A percentile compares a stretch with the other conserved stretches of the same genome.
phyloP scores from a whole-genome alignment of 1,139 yeast genomes.

The Komagataea norvegica region DNA sequence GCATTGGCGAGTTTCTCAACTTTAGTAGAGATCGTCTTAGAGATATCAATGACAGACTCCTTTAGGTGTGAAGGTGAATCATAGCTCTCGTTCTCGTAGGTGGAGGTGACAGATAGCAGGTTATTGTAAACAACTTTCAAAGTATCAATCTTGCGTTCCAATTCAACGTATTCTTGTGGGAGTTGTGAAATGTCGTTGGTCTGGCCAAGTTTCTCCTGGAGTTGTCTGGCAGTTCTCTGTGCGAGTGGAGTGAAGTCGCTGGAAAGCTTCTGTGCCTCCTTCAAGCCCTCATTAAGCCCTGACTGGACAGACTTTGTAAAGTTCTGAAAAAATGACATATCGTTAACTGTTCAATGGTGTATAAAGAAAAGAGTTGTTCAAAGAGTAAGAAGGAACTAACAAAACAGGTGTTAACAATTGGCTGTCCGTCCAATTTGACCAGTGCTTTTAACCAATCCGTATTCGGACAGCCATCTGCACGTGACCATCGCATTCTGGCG shows the following conservation, averaged over 20 bases:
- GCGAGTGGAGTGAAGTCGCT: slow-evolving; percentile 42
- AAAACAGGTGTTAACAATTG: too few species aligned
- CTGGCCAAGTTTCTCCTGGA: slow-evolving; percentile 77
- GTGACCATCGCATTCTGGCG: too few species aligned
- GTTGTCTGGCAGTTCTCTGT: slow-evolving; percentile 72
- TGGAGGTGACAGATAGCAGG: slow-evolving; percentile 64
- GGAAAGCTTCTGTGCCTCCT: slow-evolving; percentile 26
- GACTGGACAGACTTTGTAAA: slow-evolving; percentile 24
- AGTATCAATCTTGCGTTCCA: slow-evolving; percentile 72
- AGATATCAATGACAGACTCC: slow-evolving; percentile 72
- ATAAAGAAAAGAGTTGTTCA: too few species aligned
- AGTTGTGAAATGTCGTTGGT: slow-evolving; percentile 76
- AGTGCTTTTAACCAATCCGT: too few species aligned
- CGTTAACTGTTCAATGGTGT: slow-evolving; percentile 1
- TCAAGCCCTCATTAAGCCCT: slow-evolving; percentile 24
- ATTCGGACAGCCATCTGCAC: too few species aligned
- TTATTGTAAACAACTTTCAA: slow-evolving; percentile 69
- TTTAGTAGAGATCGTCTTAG: slow-evolving; percentile 61
- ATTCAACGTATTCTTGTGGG: slow-evolving; percentile 75
- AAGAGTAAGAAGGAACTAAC: too few species aligned
- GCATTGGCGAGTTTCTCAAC: slow-evolving; percentile 71
- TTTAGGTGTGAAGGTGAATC: slow-evolving; percentile 80
- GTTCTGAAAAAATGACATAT: slow-evolving; percentile 27
- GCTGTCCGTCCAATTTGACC: too few species aligned
- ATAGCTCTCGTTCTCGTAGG: slow-evolving; percentile 72